These are phyloP conservation scores for Trichoderma sp. DNA, from an alignment of 2,329 filamentous ascomycete species.

Conservation along the genomic window DNA sequence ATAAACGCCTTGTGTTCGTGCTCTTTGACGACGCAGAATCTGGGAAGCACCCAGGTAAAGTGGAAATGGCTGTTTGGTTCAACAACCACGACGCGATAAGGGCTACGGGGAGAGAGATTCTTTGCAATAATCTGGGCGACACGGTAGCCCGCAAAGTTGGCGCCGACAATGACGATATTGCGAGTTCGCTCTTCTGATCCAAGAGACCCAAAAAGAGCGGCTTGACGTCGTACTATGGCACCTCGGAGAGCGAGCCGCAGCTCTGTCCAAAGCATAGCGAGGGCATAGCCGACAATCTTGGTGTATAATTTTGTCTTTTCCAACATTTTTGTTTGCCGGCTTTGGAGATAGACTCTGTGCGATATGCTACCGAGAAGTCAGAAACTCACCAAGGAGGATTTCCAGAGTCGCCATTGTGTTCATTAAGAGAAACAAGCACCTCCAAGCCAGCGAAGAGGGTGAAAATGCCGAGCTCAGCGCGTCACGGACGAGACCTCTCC, in stretches of 20 bases:
- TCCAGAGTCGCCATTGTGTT: neutral
- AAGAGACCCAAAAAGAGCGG: conserved; percentile 26
- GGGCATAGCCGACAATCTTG: conserved; percentile 34
- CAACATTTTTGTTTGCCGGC: conserved; percentile 30
- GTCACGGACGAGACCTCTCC: neutral
- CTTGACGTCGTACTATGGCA: conserved; percentile 25
- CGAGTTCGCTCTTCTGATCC: conserved; percentile 32
- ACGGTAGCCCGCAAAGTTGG: conserved; percentile 58
- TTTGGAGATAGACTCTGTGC: no score
- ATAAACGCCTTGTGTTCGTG: conserved; percentile 63
- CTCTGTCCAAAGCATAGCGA: conserved; percentile 32
- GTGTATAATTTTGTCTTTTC: conserved; percentile 36
- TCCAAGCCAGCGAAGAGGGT: neutral
- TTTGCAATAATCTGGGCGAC: conserved; percentile 51
- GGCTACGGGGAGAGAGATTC: conserved; percentile 48
- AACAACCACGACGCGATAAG: conserved; percentile 55
- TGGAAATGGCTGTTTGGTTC: conserved; percentile 64
- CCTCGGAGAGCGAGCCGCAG: conserved; percentile 28
- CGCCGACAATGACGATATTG: conserved; percentile 59
- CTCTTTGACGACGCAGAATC: conserved; percentile 56
- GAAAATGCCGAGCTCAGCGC: conserved; percentile 2
- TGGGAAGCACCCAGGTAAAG: conserved; percentile 61
- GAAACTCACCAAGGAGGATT: neutral
- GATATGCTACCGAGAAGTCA: neutral
- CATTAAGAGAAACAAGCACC: neutral